phyloP scores from a whole-genome alignment of 164 flowering plant genomes.

The Vitis amurensis region DNA sequence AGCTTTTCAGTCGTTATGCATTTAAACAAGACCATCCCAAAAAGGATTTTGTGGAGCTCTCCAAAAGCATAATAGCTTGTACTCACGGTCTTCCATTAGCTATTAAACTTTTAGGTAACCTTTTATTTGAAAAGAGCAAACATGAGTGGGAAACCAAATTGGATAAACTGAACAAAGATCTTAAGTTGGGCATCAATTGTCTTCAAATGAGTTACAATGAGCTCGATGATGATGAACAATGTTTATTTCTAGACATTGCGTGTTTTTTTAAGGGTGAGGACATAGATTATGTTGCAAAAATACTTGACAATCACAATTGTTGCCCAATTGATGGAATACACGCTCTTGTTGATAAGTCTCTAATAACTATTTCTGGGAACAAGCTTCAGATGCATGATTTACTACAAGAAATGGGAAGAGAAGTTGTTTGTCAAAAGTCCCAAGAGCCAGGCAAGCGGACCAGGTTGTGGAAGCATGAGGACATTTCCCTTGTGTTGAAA shows the following conservation, averaged over 20 bases:
- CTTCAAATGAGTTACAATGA: constrained; percentile 6
- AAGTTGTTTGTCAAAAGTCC: neutral
- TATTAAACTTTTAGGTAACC: constrained; percentile 5
- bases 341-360: too few relatives aligned
- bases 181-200: neutral
- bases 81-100: constrained; percentile 9
- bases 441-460: neutral
- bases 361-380: too few relatives aligned
- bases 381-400: too few relatives aligned
- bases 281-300: too few relatives aligned
- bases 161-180: neutral
- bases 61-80: neutral
- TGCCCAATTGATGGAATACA: too few relatives aligned
- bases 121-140: neutral
- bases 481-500: neutral
- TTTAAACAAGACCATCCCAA: neutral
- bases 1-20: constrained; percentile 10
- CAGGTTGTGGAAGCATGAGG: constrained; percentile 2
- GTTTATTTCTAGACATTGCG: neutral
- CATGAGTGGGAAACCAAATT: constrained; percentile 5
- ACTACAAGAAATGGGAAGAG: too few relatives aligned
- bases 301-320: too few relatives aligned
- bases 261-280: too few relatives aligned
- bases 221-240: neutral
- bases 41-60: neutral